A percentile compares a stretch with the other conserved stretches of the same genome.
Conservation (phyloP, 2,329 filamentous ascomycete species). For the Apiospora malaysiana region DNA sequence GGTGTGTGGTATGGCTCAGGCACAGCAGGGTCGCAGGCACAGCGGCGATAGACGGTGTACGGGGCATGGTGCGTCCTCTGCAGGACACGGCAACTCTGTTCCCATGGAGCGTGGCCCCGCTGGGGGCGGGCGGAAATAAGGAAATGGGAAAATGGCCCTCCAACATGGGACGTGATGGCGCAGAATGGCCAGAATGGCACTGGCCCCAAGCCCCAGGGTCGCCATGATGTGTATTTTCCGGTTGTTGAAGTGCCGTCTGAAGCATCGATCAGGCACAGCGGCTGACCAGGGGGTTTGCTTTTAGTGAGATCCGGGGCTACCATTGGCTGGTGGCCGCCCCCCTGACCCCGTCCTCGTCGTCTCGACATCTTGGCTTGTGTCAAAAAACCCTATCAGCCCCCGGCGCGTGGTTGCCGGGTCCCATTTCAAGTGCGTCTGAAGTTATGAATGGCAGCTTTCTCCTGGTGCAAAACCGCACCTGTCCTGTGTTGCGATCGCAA, state of each 20-base stretch:
- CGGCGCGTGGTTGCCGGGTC: not conserved
- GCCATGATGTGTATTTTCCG: conserved; percentile 16
- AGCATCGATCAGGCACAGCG: conserved; percentile 21
- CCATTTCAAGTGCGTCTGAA: conserved; percentile 5
- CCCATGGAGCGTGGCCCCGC: not conserved
- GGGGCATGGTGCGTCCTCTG: not conserved
- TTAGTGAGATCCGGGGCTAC: not conserved
- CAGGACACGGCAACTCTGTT: not conserved
- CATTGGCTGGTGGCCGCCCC: not conserved
- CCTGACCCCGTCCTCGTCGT: not conserved
- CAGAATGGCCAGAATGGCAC: not conserved
- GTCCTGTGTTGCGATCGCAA: not conserved
- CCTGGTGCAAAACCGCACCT: not conserved
- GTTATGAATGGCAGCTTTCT: not conserved
- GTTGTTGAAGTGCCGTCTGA: conserved; percentile 21
- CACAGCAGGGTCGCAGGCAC: not conserved
- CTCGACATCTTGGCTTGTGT: conserved; percentile 21
- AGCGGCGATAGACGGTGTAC: not conserved
- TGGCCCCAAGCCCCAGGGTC: not conserved
- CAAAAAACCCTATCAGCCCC: conserved; percentile 11
- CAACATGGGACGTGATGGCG: conserved; percentile 3
- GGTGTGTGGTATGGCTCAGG: no score
- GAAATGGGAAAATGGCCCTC: not conserved
- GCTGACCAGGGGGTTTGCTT: not conserved
- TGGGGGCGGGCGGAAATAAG: not conserved